phyloP scores from a whole-genome alignment of 2,329 filamentous ascomycete species.

The Penicillium sp. region DNA sequence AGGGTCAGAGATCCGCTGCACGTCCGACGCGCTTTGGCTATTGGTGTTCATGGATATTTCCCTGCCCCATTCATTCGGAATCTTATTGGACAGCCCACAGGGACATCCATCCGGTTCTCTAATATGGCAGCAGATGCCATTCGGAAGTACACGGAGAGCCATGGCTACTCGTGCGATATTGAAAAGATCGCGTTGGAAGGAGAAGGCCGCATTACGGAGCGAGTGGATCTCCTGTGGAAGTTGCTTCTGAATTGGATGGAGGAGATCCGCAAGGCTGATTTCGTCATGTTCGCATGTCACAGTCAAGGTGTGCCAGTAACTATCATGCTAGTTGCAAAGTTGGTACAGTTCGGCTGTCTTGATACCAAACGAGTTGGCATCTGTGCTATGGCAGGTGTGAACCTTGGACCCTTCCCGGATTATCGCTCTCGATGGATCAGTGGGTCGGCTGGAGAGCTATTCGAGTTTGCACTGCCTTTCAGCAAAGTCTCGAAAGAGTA shows the following conservation, averaged over 20 bases:
- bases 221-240: slow-evolving; percentile 92
- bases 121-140: slow-evolving; percentile 83
- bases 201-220: slow-evolving; percentile 85
- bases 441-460: slow-evolving; percentile 87
- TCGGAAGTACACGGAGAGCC: slow-evolving; percentile 71
- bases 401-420: slow-evolving; percentile 86
- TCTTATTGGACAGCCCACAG: slow-evolving; percentile 90
- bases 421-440: slow-evolving; percentile 88
- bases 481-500: slow-evolving; percentile 82
- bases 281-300: slow-evolving; percentile 89
- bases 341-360: slow-evolving; percentile 86
- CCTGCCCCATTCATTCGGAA: slow-evolving; percentile 83
- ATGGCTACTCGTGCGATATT: slow-evolving; percentile 75
- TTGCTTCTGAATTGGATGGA: slow-evolving; percentile 93
- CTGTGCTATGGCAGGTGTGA: slow-evolving; percentile 87
- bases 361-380: slow-evolving; percentile 75
- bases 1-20: slow-evolving; percentile 66
- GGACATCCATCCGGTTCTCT: slow-evolving; percentile 90
- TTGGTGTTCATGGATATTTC: slow-evolving; percentile 92
- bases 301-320: slow-evolving; percentile 94
- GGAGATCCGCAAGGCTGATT: slow-evolving; percentile 79
- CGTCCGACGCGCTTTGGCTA: slow-evolving; percentile 82
- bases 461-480: slow-evolving; percentile 82
- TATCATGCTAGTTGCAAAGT: slow-evolving; percentile 85
- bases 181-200: slow-evolving; percentile 94